phyloP scores from a whole-genome alignment of 1,139 yeast genomes.

The Pneumocystis oryctolagi region DNA sequence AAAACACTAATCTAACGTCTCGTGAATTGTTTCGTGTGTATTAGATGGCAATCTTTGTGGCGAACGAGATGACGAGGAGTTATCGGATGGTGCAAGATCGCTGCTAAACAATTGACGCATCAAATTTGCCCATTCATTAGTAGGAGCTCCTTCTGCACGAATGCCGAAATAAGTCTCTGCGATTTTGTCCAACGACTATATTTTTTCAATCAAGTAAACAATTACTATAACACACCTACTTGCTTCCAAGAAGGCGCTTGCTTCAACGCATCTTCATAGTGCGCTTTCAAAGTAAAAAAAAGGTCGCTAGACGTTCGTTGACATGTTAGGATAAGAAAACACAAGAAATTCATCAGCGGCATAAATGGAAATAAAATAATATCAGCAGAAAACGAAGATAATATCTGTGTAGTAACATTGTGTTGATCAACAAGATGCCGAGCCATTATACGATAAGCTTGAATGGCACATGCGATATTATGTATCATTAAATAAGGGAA shows the following conservation, averaged over 20 bases:
- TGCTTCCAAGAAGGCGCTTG: conserved; percentile 21
- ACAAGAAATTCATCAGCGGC: conserved; percentile 50
- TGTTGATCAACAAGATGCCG: conserved; percentile 8
- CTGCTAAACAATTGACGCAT: neutral
- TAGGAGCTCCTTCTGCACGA: neutral
- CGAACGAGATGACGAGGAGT: neutral
- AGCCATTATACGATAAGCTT: conserved; percentile 10
- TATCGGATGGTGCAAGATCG: neutral
- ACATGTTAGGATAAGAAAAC: conserved; percentile 49
- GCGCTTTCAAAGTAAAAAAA: conserved; percentile 38
- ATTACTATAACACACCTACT: neutral
- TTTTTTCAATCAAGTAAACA: neutral
- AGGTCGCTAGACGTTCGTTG: conserved; percentile 38
- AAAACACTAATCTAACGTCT: neutral
- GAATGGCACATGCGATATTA: conserved; percentile 41
- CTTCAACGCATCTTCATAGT: conserved; percentile 39
- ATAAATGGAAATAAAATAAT: conserved; percentile 15
- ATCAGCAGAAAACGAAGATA: conserved; percentile 2
- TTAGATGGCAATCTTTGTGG: neutral
- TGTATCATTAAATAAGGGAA: conserved; percentile 53
- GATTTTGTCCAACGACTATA: neutral
- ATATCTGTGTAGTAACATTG: neutral
- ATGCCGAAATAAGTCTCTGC: neutral
- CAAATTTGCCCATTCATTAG: neutral
- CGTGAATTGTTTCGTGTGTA: neutral